These are phyloP conservation scores for Ceriops decandra DNA, from an alignment of 345 rosid genomes.

Conservation along the genomic window DNA sequence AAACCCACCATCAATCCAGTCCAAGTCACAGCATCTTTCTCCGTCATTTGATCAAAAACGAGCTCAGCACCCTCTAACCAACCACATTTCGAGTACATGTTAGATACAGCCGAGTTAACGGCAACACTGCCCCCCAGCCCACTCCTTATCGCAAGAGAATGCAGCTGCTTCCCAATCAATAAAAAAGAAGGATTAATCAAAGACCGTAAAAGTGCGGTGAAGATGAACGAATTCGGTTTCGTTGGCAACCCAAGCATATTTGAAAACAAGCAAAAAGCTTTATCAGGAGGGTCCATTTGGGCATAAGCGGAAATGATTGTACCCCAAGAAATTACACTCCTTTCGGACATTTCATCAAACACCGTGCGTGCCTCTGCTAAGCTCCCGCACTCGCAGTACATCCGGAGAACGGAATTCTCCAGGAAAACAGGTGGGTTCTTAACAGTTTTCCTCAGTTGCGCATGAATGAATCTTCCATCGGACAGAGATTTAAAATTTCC, in stretches of 20 bases:
- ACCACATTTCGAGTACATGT: slow-evolving; percentile 66
- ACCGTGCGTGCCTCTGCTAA: slow-evolving; percentile 48
- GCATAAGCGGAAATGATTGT: slow-evolving; percentile 55
- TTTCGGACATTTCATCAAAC: slow-evolving; percentile 62
- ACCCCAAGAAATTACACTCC: slow-evolving; percentile 38
- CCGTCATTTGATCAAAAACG: slow-evolving; percentile 43
- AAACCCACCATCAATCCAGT: slow-evolving; percentile 66
- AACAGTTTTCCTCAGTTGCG: slow-evolving; percentile 25
- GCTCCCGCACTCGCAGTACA: slow-evolving; percentile 58
- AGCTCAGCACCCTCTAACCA: slow-evolving; percentile 55
- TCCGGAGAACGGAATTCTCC: slow-evolving; percentile 37
- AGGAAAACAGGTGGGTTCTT: slow-evolving; percentile 39
- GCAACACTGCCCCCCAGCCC: slow-evolving; percentile 39
- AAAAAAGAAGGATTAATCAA: slow-evolving; percentile 37
- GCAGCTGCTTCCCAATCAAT: slow-evolving; percentile 54
- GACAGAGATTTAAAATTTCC: slow-evolving; percentile 34
- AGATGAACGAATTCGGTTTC: slow-evolving; percentile 35
- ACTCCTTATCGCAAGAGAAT: slow-evolving; percentile 47
- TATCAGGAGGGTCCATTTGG: slow-evolving; percentile 25
- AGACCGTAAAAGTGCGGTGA: slow-evolving; percentile 41
- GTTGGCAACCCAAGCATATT: slow-evolving; percentile 38
- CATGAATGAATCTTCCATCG: slow-evolving; percentile 47
- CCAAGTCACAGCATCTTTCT: slow-evolving; percentile 52
- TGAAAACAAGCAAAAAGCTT: slow-evolving; percentile 41
- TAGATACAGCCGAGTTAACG: slow-evolving; percentile 41